A percentile compares a stretch with the other conserved stretches of the same genome.
Evolutionary conservation across 2,329 filamentous ascomycete genomes (phyloP).

Genomic region (Colletotrichum orchidophilum): DNA sequence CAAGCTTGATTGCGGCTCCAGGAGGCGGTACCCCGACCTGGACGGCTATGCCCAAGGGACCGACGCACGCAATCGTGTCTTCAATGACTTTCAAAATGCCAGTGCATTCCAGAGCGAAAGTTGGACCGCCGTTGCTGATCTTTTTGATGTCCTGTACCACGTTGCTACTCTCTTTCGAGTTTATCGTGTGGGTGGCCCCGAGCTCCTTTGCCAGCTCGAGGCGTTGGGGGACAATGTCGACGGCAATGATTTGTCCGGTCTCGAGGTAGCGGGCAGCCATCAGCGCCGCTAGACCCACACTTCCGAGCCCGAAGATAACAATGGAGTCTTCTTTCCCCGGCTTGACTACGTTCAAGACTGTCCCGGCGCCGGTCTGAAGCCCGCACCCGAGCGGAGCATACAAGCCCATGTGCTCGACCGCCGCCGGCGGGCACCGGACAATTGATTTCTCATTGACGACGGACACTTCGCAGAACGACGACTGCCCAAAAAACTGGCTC

Average conservation of each 20-base stretch:
- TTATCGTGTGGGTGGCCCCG: constrained; percentile 95
- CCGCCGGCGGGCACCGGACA: constrained; percentile 89
- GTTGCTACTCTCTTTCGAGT: constrained; percentile 80
- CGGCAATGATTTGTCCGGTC: constrained; percentile 78
- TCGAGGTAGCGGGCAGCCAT: constrained; percentile 91
- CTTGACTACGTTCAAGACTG: constrained; percentile 90
- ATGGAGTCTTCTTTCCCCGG: constrained; percentile 90
- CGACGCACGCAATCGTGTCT: constrained; percentile 17
- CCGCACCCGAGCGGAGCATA: constrained; percentile 84
- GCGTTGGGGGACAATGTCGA: constrained; percentile 84
- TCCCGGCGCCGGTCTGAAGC: constrained; percentile 98
- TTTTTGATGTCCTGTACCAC: constrained; percentile 94
- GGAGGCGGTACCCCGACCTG: constrained; percentile 24
- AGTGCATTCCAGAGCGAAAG: constrained; percentile 99
- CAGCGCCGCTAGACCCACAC: constrained; percentile 89
- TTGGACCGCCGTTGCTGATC: constrained; percentile 96
- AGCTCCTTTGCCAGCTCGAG: constrained; percentile 94
- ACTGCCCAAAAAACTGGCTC: constrained; percentile 95
- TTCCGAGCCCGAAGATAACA: constrained; percentile 94
- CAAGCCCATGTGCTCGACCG: constrained; percentile 79
- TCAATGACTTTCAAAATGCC: constrained; percentile 91
- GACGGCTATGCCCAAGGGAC: constrained; percentile 5
- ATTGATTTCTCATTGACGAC: constrained; percentile 98
- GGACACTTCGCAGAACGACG: constrained; percentile 98
- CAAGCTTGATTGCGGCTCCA: constrained; percentile 15